Percentiles rank a stretch among this genome's conserved stretches.
These are phyloP conservation scores for Taiozyma sp. DNA, from an alignment of 1,139 yeast genomes.

Conservation along the genomic window DNA sequence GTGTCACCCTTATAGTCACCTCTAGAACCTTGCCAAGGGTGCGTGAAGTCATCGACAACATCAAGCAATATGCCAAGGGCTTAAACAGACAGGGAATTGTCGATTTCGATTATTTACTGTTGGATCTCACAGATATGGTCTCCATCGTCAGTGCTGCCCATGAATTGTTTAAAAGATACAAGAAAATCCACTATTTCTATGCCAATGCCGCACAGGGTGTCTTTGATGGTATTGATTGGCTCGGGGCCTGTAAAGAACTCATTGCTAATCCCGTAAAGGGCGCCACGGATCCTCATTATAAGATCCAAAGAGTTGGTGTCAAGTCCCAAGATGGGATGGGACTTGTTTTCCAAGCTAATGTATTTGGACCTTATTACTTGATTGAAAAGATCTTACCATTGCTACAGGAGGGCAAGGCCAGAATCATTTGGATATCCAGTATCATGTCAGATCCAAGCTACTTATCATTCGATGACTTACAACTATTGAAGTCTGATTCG, in stretches of 20 bases:
- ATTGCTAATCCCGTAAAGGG: conserved; percentile 63
- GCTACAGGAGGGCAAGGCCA: conserved; percentile 48
- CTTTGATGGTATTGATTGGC: conserved; percentile 82
- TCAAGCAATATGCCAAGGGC: conserved; percentile 45
- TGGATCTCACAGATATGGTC: conserved; percentile 90
- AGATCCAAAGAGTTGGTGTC: conserved; percentile 72
- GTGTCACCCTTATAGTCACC: conserved; percentile 77
- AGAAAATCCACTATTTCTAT: conserved; percentile 67
- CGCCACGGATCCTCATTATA: conserved; percentile 80
- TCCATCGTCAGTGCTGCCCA: conserved; percentile 71
- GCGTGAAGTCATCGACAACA: conserved; percentile 61
- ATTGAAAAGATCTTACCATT: conserved; percentile 54
- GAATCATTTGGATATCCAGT: conserved; percentile 81
- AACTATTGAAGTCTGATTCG: conserved; percentile 53
- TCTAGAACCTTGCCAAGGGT: conserved; percentile 85
- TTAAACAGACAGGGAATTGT: conserved; percentile 46
- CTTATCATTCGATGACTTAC: conserved; percentile 68
- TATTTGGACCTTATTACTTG: conserved; percentile 88
- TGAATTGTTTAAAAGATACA: conserved; percentile 60
- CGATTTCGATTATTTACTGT: conserved; percentile 79
- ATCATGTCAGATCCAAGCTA: conserved; percentile 69
- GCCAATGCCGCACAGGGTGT: conserved; percentile 90
- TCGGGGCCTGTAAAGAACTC: conserved; percentile 64
- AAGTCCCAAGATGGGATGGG: conserved; percentile 74
- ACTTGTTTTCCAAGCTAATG: conserved; percentile 88